Conservation (phyloP, 371 early-diverging fungal species). For the Mortierella sp. region DNA sequence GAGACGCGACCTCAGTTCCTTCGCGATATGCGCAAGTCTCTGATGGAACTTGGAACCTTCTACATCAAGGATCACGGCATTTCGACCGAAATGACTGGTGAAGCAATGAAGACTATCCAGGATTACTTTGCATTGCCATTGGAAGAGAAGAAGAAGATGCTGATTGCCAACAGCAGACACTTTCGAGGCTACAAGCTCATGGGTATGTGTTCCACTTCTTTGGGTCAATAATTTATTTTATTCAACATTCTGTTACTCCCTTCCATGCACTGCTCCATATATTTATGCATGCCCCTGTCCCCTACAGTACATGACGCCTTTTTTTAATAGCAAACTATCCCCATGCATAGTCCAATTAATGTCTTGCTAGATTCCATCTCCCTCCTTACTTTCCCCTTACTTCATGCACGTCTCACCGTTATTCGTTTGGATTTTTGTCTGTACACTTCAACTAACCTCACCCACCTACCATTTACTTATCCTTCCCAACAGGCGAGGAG, state of each 20-base stretch:
- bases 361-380: neutral
- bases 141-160: constrained; percentile 68
- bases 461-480: neutral
- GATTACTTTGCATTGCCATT: constrained; percentile 68
- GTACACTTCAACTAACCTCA: neutral
- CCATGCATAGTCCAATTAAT: too few species aligned
- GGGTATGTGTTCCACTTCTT: constrained; percentile 39
- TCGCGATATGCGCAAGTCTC: constrained; percentile 62
- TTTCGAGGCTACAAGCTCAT: constrained; percentile 72
- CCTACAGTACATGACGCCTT: neutral
- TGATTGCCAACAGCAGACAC: constrained; percentile 69
- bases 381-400: neutral
- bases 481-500: constrained; percentile 20
- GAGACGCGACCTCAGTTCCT: constrained; percentile 59
- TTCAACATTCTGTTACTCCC: neutral
- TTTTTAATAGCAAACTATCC: neutral
- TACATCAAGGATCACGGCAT: constrained; percentile 70
- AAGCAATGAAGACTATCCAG: constrained; percentile 57
- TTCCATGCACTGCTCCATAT: neutral
- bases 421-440: neutral
- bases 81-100: constrained; percentile 55
- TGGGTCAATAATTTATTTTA: neutral
- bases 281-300: neutral
- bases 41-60: constrained; percentile 73
- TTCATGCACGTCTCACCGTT: constrained; percentile 8